Percentiles rank a stretch among this genome's conserved stretches.
Conservation (phyloP, 441 rosid species). For the Gossypium laxum region DNA sequence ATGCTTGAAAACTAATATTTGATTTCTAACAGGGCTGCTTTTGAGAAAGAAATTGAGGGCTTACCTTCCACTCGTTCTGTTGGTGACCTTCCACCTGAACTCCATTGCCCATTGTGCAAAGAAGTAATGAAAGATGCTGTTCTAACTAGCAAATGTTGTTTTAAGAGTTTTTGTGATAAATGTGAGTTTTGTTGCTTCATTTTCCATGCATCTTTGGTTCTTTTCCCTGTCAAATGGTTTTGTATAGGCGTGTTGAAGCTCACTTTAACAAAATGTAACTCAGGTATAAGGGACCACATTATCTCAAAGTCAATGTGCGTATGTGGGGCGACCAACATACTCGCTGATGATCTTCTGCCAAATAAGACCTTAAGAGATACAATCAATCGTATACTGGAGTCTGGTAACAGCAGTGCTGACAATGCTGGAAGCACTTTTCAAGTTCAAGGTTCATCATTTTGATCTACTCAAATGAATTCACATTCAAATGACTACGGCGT, state of each 20-base stretch:
- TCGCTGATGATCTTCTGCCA: constrained; percentile 96
- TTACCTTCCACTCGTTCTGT: constrained; percentile 80
- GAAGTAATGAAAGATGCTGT: constrained; percentile 99
- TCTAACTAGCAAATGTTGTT: constrained; percentile 94
- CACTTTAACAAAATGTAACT: constrained; percentile 12
- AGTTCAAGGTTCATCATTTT: constrained; percentile 63
- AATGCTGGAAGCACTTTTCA: constrained; percentile 76
- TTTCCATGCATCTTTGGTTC: not conserved
- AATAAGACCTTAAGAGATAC: constrained; percentile 92
- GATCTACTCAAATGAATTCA: constrained; percentile 1
- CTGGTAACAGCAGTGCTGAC: constrained; percentile 85
- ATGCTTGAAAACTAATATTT: not conserved
- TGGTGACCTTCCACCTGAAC: constrained; percentile 95
- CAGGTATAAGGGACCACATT: constrained; percentile 87
- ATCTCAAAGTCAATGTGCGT: constrained; percentile 71
- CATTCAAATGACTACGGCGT: constrained; percentile 4
- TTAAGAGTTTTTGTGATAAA: constrained; percentile 73
- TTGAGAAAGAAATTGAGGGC: constrained; percentile 93
- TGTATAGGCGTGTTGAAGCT: constrained; percentile 9
- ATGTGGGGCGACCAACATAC: constrained; percentile 77
- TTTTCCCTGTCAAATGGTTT: not conserved
- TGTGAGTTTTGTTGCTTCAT: constrained; percentile 34
- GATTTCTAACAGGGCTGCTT: constrained; percentile 63
- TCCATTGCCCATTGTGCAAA: constrained; percentile 89
- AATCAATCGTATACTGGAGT: constrained; percentile 82